Percentiles rank a stretch among this genome's conserved stretches.
These are phyloP conservation scores for Corynascus novoguineensis DNA, from an alignment of 495 filamentous ascomycete genomes.

Conservation along the genomic window DNA sequence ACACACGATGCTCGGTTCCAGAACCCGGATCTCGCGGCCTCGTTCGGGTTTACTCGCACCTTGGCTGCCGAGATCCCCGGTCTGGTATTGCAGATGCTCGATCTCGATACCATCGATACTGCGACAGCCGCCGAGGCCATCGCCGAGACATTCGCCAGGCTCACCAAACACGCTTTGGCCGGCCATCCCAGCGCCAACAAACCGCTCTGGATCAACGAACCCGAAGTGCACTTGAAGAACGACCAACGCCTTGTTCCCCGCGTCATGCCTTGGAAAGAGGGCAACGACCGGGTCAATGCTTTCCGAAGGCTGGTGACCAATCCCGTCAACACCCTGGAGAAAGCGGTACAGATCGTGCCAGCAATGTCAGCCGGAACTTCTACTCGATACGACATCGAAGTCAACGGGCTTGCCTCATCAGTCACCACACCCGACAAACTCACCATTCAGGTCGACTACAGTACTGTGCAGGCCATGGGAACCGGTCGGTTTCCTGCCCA, in stretches of 20 bases:
- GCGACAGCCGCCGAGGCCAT: conserved; percentile 15
- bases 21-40: conserved; percentile 36
- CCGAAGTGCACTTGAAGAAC: conserved; percentile 33
- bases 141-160: conserved; percentile 26
- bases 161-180: conserved; percentile 6
- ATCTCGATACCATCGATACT: conserved; percentile 30
- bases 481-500: conserved; percentile 12
- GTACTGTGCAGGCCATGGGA: conserved; percentile 27
- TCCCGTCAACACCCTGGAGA: conserved; percentile 28
- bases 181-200: not conserved
- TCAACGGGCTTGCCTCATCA: not conserved
- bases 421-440: not conserved
- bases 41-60: conserved; percentile 41
- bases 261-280: conserved; percentile 34
- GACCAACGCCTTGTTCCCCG: conserved; percentile 34
- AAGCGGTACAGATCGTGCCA: conserved; percentile 25
- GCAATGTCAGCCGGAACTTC: not conserved
- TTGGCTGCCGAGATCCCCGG: conserved; percentile 37
- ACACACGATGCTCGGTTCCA: conserved; percentile 23
- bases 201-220: conserved; percentile 32
- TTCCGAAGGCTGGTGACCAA: conserved; percentile 32
- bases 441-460: conserved; percentile 36
- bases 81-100: conserved; percentile 37
- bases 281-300: conserved; percentile 36
- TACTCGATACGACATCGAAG: conserved; percentile 19